A percentile compares a stretch with the other conserved stretches of the same genome.
These are phyloP conservation scores for Pseudogymnoascus sp. DNA, from an alignment of 2,329 filamentous ascomycete genomes.

Conservation along the genomic window DNA sequence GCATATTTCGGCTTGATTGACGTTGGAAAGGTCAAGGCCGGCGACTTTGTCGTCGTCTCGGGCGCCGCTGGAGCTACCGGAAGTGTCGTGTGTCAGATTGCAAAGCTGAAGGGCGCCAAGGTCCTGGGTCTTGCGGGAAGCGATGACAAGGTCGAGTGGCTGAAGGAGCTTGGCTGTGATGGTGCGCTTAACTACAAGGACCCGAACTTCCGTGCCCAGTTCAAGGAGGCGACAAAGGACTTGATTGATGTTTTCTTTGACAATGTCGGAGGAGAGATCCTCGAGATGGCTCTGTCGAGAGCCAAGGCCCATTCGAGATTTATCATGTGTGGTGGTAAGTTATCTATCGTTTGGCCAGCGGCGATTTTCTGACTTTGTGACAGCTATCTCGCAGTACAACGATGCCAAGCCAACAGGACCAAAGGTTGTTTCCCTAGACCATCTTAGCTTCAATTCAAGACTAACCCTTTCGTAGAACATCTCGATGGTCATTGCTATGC, in stretches of 20 bases:
- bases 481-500: slow-evolving; percentile 45
- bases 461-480: slow-evolving; percentile 36
- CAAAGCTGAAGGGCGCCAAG: slow-evolving; percentile 61
- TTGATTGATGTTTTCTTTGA: slow-evolving; percentile 67
- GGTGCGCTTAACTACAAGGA: slow-evolving; percentile 65
- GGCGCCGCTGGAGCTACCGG: slow-evolving; percentile 75
- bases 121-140: slow-evolving; percentile 60
- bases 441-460: neutral
- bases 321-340: slow-evolving; percentile 55
- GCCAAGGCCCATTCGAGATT: slow-evolving; percentile 59
- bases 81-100: slow-evolving; percentile 70
- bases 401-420: slow-evolving; percentile 47
- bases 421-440: slow-evolving; percentile 31
- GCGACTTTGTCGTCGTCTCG: slow-evolving; percentile 70
- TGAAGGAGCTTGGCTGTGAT: slow-evolving; percentile 62
- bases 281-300: slow-evolving; percentile 58
- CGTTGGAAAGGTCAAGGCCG: slow-evolving; percentile 59
- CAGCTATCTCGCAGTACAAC: slow-evolving; percentile 63
- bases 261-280: slow-evolving; percentile 64
- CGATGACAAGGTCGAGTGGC: slow-evolving; percentile 60
- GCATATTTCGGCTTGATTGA: slow-evolving; percentile 70
- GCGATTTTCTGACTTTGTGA: neutral
- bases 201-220: slow-evolving; percentile 51
- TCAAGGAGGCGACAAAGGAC: slow-evolving; percentile 52
- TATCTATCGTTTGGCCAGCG: neutral